These are phyloP conservation scores for Flaveria linearis DNA, from an alignment of 129 eudicot genomes.

Conservation along the genomic window DNA sequence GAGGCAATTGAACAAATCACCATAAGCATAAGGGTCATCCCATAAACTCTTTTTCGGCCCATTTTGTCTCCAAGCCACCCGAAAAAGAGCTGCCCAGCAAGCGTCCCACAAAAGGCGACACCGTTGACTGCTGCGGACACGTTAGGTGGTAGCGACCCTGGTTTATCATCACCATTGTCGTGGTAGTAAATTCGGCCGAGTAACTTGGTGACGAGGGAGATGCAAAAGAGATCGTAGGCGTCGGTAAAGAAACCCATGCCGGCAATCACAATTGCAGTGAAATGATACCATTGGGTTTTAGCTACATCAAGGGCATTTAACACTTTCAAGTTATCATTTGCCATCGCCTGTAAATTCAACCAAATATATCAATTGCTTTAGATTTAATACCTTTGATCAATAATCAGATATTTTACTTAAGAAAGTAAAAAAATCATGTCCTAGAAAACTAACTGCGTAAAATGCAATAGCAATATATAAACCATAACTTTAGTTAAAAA, in stretches of 20 bases:
- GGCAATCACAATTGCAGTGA: conserved; percentile 70
- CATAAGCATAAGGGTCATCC: conserved; percentile 67
- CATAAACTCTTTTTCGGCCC: conserved; percentile 64
- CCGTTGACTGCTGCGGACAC: conserved; percentile 67
- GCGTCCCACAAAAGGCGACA: conserved; percentile 64
- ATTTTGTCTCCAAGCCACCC: conserved; percentile 81
- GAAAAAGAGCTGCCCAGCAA: conserved; percentile 64
- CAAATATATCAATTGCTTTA: too few species aligned
- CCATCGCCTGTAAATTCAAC: conserved; percentile 40
- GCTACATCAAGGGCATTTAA: conserved; percentile 76
- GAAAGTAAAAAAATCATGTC: too few species aligned
- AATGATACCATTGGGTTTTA: conserved; percentile 72
- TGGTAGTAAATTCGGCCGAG: conserved; percentile 71
- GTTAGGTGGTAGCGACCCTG: conserved; percentile 57
- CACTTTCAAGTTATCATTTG: conserved; percentile 54
- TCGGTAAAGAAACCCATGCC: conserved; percentile 86
- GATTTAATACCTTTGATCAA: neutral
- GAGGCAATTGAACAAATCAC: conserved; percentile 71
- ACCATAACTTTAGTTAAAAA: too few species aligned
- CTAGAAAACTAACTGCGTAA: too few species aligned
- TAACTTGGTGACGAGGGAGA: conserved; percentile 61
- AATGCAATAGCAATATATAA: too few species aligned
- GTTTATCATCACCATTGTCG: conserved; percentile 33
- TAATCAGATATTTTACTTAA: too few species aligned
- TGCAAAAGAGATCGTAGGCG: conserved; percentile 76